Evolutionary conservation across 2,329 filamentous ascomycete genomes (phyloP), one percentile per base, ranked within the genome.

Genomic region (Colletotrichum somersetense): DNA sequence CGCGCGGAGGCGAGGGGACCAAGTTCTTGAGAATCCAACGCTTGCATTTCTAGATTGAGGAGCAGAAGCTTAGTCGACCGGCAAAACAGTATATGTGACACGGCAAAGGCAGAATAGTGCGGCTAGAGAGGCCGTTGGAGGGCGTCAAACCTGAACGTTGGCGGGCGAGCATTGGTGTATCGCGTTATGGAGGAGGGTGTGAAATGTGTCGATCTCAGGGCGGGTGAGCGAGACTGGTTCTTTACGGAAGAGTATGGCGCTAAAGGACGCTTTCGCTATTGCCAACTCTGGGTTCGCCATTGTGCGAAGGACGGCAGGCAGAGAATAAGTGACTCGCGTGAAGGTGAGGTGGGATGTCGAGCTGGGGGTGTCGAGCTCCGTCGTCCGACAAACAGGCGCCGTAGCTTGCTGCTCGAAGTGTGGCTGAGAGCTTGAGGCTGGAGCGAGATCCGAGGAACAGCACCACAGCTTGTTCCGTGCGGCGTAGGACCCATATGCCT

Each of bases 131-230:
- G 56, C 75, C 74, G 75, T 76, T 72, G 62, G 71, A 74, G 62
- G 69, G 63, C 71, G 66, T 86, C 92, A 94, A 93, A 96, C 93
- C 93, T 96, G 93, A 87, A 96, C 92, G 86, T 96, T 95, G 86
- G 86, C 84, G 79, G 91, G 88, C 78, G 93, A 93, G 89, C 93
- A 96, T 85, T 90, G 88, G 83, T 87, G 83, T 79, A 93, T 83
- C 77, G 88, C 88, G 79, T 87, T 84, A 80, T 91, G 88, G 77
- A 96, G 86, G 72, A 90, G 85, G 74, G 84, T 80, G 81, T 94
- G 89, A 81, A 96, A 93, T 70, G 87, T 82, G 76, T 91, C 87
- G 80, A 96, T 92, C 72, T 92, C 89, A 77, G 91, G 89, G 79
- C 91, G 91, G 61, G 89, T 83, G 67, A 93, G 88, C 12, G 92